A percentile compares a stretch with the other conserved stretches of the same genome.
These are phyloP conservation scores for Kwoniella sp. DNA, from an alignment of 768 basidiomycete species.

Conservation along the genomic window DNA sequence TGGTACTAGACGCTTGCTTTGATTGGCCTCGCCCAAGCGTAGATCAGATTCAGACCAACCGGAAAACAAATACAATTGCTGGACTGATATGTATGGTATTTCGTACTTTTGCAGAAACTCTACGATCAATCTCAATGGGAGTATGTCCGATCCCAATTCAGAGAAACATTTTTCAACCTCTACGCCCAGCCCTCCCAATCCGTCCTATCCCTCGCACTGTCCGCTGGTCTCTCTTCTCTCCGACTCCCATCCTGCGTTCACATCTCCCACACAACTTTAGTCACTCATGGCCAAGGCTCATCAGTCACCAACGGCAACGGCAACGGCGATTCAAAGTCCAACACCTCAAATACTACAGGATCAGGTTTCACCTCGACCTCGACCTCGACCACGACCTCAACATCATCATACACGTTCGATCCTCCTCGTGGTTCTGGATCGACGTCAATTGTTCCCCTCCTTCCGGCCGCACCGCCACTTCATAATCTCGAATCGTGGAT, in stretches of 20 bases:
- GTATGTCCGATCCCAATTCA: constrained; percentile 73
- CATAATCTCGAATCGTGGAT: constrained; percentile 45
- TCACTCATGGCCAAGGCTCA: background rate
- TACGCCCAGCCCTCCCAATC: constrained; percentile 87
- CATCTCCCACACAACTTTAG: background rate
- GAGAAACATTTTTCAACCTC: constrained; percentile 79
- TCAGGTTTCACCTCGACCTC: no score
- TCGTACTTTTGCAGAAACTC: constrained; percentile 63
- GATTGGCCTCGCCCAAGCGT: no score
- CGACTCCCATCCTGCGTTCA: constrained; percentile 81
- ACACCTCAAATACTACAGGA: no score
- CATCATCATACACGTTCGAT: background rate
- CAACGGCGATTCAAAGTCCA: background rate
- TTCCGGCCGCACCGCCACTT: constrained; percentile 44
- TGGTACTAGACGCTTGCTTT: no score
- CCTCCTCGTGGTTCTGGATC: background rate
- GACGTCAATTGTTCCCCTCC: constrained; percentile 27
- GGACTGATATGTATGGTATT: background rate
- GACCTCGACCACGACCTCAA: background rate
- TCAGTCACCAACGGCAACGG: background rate
- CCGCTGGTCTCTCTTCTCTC: constrained; percentile 85
- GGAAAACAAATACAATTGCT: no score
- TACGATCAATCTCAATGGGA: constrained; percentile 82
- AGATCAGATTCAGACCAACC: no score
- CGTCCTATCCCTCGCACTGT: constrained; percentile 80